Base-by-base conservation (phyloP, 208 protist species). In the Leishmania major region DNA sequence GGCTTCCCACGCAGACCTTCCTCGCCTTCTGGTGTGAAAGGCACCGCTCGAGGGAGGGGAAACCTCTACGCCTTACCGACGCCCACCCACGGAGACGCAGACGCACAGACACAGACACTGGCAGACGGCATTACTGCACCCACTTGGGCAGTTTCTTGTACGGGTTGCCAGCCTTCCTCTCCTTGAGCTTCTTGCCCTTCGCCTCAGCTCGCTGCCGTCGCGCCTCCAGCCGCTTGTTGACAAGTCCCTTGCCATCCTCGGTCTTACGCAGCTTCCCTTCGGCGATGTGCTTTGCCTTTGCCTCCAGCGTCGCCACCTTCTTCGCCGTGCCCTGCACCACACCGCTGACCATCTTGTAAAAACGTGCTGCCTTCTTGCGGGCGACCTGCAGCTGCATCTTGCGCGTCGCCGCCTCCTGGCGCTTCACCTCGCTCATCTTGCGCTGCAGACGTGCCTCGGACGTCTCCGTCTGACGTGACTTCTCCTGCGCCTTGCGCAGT, bases 361-460 rank as follows among this genome's bases (percentile, higher is more conserved):
- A 96, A 53, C 91, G 86, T 13, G 94, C 93, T 8, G 94, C 92
- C 92, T 97, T 97, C 90, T 98, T 97, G 81, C 93, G 92, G 1
- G 91, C 94, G n/a, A 96, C 94, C 87, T 96, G 91, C 80, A 97
- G 88, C 88, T 96, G 92, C 95, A 96, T 98, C 81, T 94, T 94
- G n/a, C 91, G 91, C 35, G 92, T 94, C 40, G 87, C 91, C 17
- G 83, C 81, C 86, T 96, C 92, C 88, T 98, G 81, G 77, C 89
- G 88, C 85, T 94, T 92, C 43, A 87, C 85, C 77, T 95, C 90
- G 19, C 84, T 77, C 60, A 96, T 80, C 86, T 94, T 96, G 77
- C 95, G 90, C 73, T 87, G 83, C 67, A 96, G 70, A 19, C 93
- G 91, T 6, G 70, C 83, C 15, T 95, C 94, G 69, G 81, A 45